Evolutionary conservation across 805 yeast species (phyloP).

Genomic region (Barnettozyma pratensis): DNA sequence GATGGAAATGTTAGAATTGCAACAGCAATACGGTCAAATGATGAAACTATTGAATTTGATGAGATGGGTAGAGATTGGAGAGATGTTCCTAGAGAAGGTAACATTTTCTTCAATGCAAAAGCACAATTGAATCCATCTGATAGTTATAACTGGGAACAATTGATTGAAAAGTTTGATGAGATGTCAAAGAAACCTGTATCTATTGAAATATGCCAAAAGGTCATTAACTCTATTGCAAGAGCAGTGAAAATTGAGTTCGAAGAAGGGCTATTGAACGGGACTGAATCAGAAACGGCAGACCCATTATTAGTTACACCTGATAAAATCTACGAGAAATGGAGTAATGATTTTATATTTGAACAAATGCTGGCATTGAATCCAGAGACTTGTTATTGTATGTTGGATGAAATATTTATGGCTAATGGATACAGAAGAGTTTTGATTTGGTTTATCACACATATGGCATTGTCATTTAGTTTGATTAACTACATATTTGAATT

Average conservation of each 20-base stretch:
- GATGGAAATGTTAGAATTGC: constrained; percentile 17
- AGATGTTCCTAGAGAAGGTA: constrained; percentile 60
- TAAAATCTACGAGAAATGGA: constrained; percentile 42
- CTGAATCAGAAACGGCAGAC: background rate
- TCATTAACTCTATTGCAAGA: constrained; percentile 47
- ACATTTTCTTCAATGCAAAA: constrained; percentile 30
- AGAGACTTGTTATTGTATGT: constrained; percentile 44
- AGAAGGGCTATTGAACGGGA: constrained; percentile 21
- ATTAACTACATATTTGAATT: constrained; percentile 63
- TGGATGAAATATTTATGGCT: constrained; percentile 71
- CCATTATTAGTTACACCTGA: constrained; percentile 39
- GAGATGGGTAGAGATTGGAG: constrained; percentile 66
- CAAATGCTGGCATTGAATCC: constrained; percentile 47
- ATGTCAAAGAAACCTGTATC: constrained; percentile 26
- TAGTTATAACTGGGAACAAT: constrained; percentile 19
- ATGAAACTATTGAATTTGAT: constrained; percentile 43
- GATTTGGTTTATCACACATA: constrained; percentile 64
- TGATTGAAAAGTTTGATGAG: constrained; percentile 20
- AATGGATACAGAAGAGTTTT: constrained; percentile 56
- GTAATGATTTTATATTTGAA: constrained; percentile 43
- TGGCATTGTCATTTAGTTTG: constrained; percentile 47
- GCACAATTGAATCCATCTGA: constrained; percentile 11
- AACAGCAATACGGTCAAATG: constrained; percentile 31
- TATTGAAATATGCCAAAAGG: constrained; percentile 31
- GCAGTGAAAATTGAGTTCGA: constrained; percentile 43